A percentile compares a stretch with the other conserved stretches of the same genome.
Conservation (phyloP, 768 basidiomycete genomes). For the Boletellus sp. region DNA sequence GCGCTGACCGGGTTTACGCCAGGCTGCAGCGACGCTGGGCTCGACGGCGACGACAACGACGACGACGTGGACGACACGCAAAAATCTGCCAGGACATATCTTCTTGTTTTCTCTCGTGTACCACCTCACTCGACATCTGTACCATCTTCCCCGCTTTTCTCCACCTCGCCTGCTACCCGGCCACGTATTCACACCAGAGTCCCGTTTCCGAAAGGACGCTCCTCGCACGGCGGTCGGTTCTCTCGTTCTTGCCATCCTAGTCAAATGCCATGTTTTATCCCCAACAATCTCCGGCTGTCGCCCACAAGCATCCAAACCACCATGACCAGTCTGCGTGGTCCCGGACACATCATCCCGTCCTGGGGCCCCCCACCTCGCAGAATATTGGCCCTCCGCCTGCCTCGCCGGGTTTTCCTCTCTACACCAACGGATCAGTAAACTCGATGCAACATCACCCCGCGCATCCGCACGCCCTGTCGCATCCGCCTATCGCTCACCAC, state of each 20-base stretch:
- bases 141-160: conserved; percentile 3
- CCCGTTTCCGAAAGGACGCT: conserved; percentile 11
- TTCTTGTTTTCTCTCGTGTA: conserved; percentile 17
- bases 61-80: conserved; percentile 11
- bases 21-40: conserved; percentile 9
- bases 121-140: conserved; percentile 9
- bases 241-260: conserved; percentile 3
- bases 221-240: background rate
- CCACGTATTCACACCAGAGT: conserved; percentile 5
- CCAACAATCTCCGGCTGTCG: conserved; percentile 78
- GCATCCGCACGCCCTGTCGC: conserved; percentile 46
- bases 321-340: conserved; percentile 76
- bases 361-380: conserved; percentile 40
- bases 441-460: conserved; percentile 61
- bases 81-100: conserved; percentile 14
- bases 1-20: conserved; percentile 24
- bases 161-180: conserved; percentile 1
- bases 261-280: conserved; percentile 76
- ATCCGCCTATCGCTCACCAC: conserved; percentile 59
- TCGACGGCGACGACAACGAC: conserved; percentile 16
- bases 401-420: conserved; percentile 73
- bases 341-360: conserved; percentile 56
- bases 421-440: conserved; percentile 64
- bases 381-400: conserved; percentile 59
- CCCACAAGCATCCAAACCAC: conserved; percentile 70